phyloP scores from a whole-genome alignment of 208 protist genomes.

The Acanthamoeba comandoni region DNA sequence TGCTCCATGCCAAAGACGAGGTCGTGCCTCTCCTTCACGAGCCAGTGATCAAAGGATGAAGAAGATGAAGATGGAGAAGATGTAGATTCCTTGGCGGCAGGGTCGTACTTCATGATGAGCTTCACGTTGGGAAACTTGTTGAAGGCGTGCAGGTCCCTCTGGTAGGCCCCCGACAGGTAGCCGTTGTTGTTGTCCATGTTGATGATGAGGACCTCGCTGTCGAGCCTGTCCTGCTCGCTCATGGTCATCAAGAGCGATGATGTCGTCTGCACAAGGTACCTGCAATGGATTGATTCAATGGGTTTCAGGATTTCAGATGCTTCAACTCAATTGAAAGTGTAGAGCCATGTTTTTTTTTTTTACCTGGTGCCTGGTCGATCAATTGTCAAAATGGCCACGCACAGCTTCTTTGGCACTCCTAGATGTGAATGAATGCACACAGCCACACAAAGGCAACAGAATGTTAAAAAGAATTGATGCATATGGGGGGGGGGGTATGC shows the following conservation, averaged over 20 bases:
- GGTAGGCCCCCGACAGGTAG: not conserved
- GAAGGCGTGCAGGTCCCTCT: slow-evolving; percentile 9
- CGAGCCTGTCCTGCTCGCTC: not conserved
- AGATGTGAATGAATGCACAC: not conserved
- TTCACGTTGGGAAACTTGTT: not conserved
- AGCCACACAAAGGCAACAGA: too few species aligned
- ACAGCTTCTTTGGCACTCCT: slow-evolving; percentile 22
- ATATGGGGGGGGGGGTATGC: too few species aligned
- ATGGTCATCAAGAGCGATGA: not conserved
- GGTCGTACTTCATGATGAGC: not conserved
- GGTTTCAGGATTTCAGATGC: not conserved
- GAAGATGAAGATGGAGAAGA: too few species aligned
- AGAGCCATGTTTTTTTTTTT: not conserved
- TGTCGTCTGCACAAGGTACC: slow-evolving; percentile 12
- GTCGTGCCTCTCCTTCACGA: slow-evolving; percentile 41
- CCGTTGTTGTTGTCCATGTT: not conserved
- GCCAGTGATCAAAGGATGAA: slow-evolving; percentile 45
- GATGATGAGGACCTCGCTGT: slow-evolving; percentile 29
- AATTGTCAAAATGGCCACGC: slow-evolving; percentile 21
- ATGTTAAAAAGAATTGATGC: too few species aligned
- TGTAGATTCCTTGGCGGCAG: not conserved
- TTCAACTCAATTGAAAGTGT: too few species aligned
- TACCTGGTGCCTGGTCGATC: slow-evolving; percentile 9
- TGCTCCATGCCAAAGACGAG: slow-evolving; percentile 22
- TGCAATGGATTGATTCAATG: not conserved